Evolutionary conservation across 306 rosid genomes (phyloP).

Genomic region (Medicago arabica): DNA sequence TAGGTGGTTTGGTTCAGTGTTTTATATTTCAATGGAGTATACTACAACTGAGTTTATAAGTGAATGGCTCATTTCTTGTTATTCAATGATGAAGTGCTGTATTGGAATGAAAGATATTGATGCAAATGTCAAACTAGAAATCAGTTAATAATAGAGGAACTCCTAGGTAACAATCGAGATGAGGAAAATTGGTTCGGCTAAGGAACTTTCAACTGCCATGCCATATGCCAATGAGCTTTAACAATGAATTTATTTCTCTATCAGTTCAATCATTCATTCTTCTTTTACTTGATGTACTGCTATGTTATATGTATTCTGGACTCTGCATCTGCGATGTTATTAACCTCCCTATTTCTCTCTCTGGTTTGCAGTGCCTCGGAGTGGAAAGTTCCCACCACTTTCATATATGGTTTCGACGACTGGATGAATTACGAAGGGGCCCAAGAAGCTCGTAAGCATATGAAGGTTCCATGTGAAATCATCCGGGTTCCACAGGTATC

Average conservation of each 20-base stretch:
- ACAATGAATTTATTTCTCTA: not conserved
- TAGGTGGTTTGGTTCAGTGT: slow-evolving; percentile 17
- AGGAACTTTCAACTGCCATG: slow-evolving; percentile 8
- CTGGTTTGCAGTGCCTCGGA: slow-evolving; percentile 69
- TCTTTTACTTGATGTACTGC: not conserved
- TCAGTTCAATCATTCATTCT: not conserved
- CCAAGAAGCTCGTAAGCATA: slow-evolving; percentile 85
- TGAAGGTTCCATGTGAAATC: slow-evolving; percentile 94
- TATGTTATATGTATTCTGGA: not conserved
- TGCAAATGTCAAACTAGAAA: slow-evolving; percentile 6
- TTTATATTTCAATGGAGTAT: not conserved
- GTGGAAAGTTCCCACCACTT: slow-evolving; percentile 96
- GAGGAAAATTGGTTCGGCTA: slow-evolving; percentile 4
- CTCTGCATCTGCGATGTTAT: not conserved
- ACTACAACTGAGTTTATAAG: not conserved
- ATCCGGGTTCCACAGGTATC: slow-evolving; percentile 88
- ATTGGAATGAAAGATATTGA: slow-evolving; percentile 3
- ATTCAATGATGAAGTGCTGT: slow-evolving; percentile 26
- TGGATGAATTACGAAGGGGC: slow-evolving; percentile 96
- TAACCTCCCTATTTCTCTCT: slow-evolving; percentile 18
- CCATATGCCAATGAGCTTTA: not conserved
- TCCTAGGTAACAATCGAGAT: not conserved
- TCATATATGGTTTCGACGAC: slow-evolving; percentile 86
- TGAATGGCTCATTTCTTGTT: slow-evolving; percentile 31
- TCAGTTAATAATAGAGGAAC: slow-evolving; percentile 1